Evolutionary conservation across 352 stramenopile species (phyloP).

Genomic region (Elongisporangium senticosum): DNA sequence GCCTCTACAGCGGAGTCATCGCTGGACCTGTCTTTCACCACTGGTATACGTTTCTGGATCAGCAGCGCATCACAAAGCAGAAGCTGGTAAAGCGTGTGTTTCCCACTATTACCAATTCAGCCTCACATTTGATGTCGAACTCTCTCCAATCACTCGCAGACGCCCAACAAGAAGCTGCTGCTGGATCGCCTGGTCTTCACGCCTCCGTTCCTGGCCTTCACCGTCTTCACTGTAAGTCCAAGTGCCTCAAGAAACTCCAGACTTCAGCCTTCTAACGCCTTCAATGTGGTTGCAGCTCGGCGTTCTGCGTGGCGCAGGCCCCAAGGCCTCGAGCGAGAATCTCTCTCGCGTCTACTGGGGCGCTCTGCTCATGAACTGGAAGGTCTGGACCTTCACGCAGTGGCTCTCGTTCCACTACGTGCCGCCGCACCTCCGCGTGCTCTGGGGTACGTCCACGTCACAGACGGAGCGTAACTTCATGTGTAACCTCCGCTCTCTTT

Average conservation of each 20-base stretch:
- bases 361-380: constrained; percentile 66
- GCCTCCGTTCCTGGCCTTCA: constrained; percentile 60
- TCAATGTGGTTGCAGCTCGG: constrained; percentile 28
- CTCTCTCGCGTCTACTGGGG: constrained; percentile 38
- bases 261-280: constrained; percentile 1
- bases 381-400: constrained; percentile 64
- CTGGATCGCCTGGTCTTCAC: constrained; percentile 64
- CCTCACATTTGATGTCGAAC: not conserved
- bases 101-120: not conserved
- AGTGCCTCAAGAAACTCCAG: not conserved
- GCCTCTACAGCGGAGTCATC: constrained; percentile 28
- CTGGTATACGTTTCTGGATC: constrained; percentile 70
- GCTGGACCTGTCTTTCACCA: constrained; percentile 60
- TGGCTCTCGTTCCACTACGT: constrained; percentile 75
- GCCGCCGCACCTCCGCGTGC: constrained; percentile 57
- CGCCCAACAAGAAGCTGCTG: constrained; percentile 69
- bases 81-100: constrained; percentile 36
- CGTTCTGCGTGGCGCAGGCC: constrained; percentile 46
- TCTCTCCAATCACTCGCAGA: constrained; percentile 18
- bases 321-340: constrained; percentile 37
- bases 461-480: constrained; percentile 1
- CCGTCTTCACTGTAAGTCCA: constrained; percentile 50
- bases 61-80: constrained; percentile 49
- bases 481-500: constrained; percentile 6
- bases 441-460: constrained; percentile 50